phyloP scores from a whole-genome alignment of 1,284 basidiomycete genomes.

The Melampsora larici-populina region DNA sequence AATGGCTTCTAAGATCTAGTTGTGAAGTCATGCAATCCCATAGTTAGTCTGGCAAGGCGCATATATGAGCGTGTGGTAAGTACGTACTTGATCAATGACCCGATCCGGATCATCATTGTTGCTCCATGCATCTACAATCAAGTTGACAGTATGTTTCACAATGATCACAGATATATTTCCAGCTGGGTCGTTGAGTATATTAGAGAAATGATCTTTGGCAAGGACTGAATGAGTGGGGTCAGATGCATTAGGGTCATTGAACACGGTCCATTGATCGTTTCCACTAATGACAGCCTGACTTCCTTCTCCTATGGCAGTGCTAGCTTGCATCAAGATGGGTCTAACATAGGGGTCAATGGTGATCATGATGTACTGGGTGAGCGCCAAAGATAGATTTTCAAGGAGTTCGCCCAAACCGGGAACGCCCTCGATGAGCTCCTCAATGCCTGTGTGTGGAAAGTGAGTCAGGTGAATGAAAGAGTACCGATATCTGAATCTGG shows the following conservation, averaged over 20 bases:
- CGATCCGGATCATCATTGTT: slow-evolving; percentile 57
- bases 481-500: too few species aligned
- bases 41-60: not conserved
- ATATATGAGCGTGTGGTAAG: not conserved
- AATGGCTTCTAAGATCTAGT: slow-evolving; percentile 71
- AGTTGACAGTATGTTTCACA: slow-evolving; percentile 63
- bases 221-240: slow-evolving; percentile 53
- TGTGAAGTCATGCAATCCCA: slow-evolving; percentile 48
- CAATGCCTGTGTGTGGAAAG: slow-evolving; percentile 7
- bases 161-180: slow-evolving; percentile 55
- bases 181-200: slow-evolving; percentile 54
- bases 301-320: slow-evolving; percentile 38
- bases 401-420: slow-evolving; percentile 24
- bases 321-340: slow-evolving; percentile 36
- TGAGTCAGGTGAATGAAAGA: not conserved
- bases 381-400: slow-evolving; percentile 30
- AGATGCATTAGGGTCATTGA: slow-evolving; percentile 32
- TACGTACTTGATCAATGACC: slow-evolving; percentile 59
- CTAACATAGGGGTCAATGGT: slow-evolving; percentile 38
- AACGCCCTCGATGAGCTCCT: slow-evolving; percentile 40
- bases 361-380: slow-evolving; percentile 38
- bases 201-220: slow-evolving; percentile 54
- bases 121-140: slow-evolving; percentile 75
- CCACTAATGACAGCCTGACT: slow-evolving; percentile 35
- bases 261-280: slow-evolving; percentile 40